Evolutionary conservation across 371 early-diverging fungal genomes (phyloP).

Genomic region (Furculomyces boomerangus): DNA sequence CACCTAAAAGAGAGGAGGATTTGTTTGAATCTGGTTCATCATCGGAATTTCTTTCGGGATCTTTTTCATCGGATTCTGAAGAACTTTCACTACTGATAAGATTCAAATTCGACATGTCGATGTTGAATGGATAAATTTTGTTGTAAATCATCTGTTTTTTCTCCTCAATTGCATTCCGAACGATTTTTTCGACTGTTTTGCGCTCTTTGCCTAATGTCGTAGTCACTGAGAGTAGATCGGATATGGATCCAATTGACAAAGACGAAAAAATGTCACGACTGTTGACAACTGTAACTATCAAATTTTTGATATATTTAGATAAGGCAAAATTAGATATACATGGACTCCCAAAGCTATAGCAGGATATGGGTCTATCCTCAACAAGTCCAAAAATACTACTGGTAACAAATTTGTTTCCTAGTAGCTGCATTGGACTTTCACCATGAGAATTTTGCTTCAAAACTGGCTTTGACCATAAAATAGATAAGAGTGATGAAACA

Average conservation of each 20-base stretch:
- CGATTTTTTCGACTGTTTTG: constrained; percentile 45
- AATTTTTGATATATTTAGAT: constrained; percentile 41
- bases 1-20: too few relatives aligned
- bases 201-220: constrained; percentile 40
- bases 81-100: constrained; percentile 27
- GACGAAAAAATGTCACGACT: constrained; percentile 50
- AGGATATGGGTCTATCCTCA: constrained; percentile 49
- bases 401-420: constrained; percentile 31
- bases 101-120: constrained; percentile 6
- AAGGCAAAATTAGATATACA: constrained; percentile 47
- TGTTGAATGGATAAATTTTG: constrained; percentile 15
- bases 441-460: constrained; percentile 5
- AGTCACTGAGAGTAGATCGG: constrained; percentile 55
- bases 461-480: constrained; percentile 46
- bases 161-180: constrained; percentile 30
- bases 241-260: constrained; percentile 46
- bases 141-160: constrained; percentile 11
- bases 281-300: constrained; percentile 56
- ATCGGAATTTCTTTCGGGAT: too few relatives aligned
- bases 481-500: constrained; percentile 43
- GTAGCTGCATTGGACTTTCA: background rate
- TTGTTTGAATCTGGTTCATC: too few relatives aligned
- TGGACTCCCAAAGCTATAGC: constrained; percentile 57
- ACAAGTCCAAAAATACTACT: constrained; percentile 42
- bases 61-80: too few relatives aligned